These are phyloP conservation scores for Mycoemilia scoparia DNA, from an alignment of 192 early-diverging fungal genomes.

Conservation along the genomic window DNA sequence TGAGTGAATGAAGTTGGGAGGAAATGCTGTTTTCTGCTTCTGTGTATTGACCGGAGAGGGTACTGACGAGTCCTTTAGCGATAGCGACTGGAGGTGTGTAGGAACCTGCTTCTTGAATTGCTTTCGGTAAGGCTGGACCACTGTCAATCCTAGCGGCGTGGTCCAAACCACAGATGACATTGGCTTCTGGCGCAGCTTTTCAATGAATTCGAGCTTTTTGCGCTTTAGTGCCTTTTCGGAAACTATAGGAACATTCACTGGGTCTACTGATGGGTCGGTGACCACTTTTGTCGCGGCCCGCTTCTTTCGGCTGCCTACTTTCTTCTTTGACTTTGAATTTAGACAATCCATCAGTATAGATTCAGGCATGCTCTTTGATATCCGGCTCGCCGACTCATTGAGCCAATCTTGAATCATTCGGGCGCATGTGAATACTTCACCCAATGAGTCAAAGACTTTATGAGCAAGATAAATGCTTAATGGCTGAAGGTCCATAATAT, in stretches of 20 bases:
- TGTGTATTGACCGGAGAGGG: constrained; percentile 65
- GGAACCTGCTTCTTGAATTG: constrained; percentile 36
- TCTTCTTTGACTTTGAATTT: constrained; percentile 9
- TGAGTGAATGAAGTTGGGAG: constrained; percentile 97
- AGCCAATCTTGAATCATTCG: constrained; percentile 87
- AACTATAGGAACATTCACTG: constrained; percentile 2
- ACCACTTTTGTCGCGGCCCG: constrained; percentile 2
- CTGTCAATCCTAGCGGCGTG: constrained; percentile 79
- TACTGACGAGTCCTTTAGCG: constrained; percentile 45
- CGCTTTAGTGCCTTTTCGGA: constrained; percentile 9
- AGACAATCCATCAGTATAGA: constrained; percentile 18
- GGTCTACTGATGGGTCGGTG: constrained; percentile 5
- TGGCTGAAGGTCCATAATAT: constrained; percentile 3
- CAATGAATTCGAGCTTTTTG: constrained; percentile 10
- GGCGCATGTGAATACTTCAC: constrained; percentile 79
- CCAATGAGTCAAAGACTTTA: constrained; percentile 69
- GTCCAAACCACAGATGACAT: constrained; percentile 94
- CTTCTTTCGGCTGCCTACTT: constrained; percentile 7
- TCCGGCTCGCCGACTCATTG: constrained; percentile 63
- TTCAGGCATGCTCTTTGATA: constrained; percentile 58
- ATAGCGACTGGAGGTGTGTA: constrained; percentile 68
- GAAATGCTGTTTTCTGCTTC: constrained; percentile 93
- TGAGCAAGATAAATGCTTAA: constrained; percentile 58
- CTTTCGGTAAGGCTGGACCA: constrained; percentile 93
- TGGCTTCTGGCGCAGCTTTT: constrained; percentile 29